Conservation (phyloP, 768 basidiomycete species). For the Calvatia gigantea region DNA sequence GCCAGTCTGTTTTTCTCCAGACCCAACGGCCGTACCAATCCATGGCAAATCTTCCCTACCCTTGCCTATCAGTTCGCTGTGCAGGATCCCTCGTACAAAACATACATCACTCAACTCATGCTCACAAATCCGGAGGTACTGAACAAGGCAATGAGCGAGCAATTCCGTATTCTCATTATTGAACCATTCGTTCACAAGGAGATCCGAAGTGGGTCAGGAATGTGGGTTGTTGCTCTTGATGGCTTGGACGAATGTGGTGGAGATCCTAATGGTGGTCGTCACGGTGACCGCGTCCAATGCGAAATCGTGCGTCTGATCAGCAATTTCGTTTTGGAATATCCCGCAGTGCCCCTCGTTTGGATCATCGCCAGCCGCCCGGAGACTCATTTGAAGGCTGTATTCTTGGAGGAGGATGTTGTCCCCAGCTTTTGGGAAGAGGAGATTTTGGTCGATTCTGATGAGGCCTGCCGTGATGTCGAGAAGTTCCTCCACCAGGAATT, state of each 20-base stretch:
- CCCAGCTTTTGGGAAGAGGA: background rate
- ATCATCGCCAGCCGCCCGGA: slow-evolving; percentile 27
- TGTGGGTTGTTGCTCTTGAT: slow-evolving; percentile 18
- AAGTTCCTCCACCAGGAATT: slow-evolving; percentile 16
- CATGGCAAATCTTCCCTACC: slow-evolving; percentile 16
- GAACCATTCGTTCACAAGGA: slow-evolving; percentile 10
- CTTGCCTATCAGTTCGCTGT: slow-evolving; percentile 21
- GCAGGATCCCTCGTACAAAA: background rate
- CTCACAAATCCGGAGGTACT: slow-evolving; percentile 4
- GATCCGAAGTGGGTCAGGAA: background rate
- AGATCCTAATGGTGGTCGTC: background rate
- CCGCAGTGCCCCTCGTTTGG: slow-evolving; percentile 17
- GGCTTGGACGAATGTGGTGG: slow-evolving; percentile 26
- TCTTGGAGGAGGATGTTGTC: background rate
- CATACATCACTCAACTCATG: slow-evolving; percentile 9
- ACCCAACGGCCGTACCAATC: background rate
- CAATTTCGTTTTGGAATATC: background rate
- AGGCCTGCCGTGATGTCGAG: slow-evolving; percentile 17
- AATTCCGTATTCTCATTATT: slow-evolving; percentile 14
- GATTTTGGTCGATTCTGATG: slow-evolving; percentile 10
- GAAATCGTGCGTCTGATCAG: slow-evolving; percentile 16
- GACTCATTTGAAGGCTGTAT: slow-evolving; percentile 16
- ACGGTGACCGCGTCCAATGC: slow-evolving; percentile 9
- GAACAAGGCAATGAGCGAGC: slow-evolving; percentile 9
- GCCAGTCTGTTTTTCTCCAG: slow-evolving; percentile 22